These are phyloP conservation scores for Pythium volutum DNA, from an alignment of 352 stramenopile species.

Conservation along the genomic window DNA sequence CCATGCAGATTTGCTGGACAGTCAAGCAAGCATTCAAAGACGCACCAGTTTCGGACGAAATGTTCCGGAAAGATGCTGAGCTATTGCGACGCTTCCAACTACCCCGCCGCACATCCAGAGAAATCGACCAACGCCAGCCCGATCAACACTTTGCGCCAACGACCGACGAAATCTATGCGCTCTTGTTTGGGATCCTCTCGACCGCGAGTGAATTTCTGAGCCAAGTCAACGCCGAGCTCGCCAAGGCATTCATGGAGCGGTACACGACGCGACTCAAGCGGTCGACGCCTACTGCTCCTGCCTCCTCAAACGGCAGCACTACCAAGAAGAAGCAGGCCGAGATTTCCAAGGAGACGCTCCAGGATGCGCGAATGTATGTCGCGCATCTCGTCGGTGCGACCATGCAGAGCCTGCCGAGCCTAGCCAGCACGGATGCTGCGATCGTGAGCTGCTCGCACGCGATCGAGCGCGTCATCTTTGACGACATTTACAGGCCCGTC, in stretches of 20 bases:
- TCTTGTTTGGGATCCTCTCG: conserved; percentile 55
- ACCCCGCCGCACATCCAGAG: background rate
- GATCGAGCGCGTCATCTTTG: conserved; percentile 62
- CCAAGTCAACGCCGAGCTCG: conserved; percentile 61
- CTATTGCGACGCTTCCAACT: conserved; percentile 50
- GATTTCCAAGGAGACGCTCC: conserved; percentile 39
- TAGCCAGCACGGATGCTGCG: conserved; percentile 47
- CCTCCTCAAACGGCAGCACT: conserved; percentile 8
- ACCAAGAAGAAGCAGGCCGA: background rate
- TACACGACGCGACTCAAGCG: conserved; percentile 8
- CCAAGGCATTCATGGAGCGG: conserved; percentile 32
- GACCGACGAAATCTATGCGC: conserved; percentile 46
- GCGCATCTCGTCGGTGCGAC: conserved; percentile 53
- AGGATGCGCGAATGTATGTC: conserved; percentile 71
- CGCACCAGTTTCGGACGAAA: conserved; percentile 38
- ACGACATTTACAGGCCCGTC: conserved; percentile 60
- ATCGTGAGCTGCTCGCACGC: conserved; percentile 47
- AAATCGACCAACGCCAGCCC: background rate
- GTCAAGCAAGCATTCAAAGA: conserved; percentile 49
- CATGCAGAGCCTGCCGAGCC: conserved; percentile 57
- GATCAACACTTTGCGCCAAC: conserved; percentile 11
- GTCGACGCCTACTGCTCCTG: too few relatives aligned
- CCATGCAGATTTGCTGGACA: conserved; percentile 69
- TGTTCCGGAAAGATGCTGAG: conserved; percentile 55
- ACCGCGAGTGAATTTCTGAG: conserved; percentile 53